Evolutionary conservation across 345 rosid genomes (phyloP), one percentile per base, ranked within the genome.

Genomic region (Eucalyptus sp.): DNA sequence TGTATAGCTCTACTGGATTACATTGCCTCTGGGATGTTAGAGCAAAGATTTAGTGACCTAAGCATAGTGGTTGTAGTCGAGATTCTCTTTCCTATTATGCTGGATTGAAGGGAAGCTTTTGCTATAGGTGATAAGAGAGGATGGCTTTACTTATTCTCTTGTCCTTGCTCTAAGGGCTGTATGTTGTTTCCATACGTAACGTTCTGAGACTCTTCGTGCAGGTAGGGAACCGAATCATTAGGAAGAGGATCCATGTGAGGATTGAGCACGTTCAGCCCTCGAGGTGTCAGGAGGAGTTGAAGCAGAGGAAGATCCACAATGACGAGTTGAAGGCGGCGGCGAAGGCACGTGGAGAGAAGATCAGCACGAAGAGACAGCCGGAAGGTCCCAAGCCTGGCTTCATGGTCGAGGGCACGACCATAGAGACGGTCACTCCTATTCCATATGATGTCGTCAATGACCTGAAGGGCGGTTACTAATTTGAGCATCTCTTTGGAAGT

Each of bases 361-460:
- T 96, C 25, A 94, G 98, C 94, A 96, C 97, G 5, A 96, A 96
- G 93, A 94, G 99, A 56, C 94, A 94, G 86, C 99, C 99, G 9
- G 89, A 93, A 56, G 99, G 97, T 1, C 98, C 99, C 29, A 96
- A 96, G 86, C 99, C 97, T 4, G 99, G 98, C 20, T 95, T 96
- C 94, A 95, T 94, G 99, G 99, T 96, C 0, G 98, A 94, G 86
- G 96, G 98, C n/a, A 94, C 96, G 49, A 95, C 95, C 25, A 86
- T 96, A 90, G 98, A 96, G 88, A 96, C 97, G 2, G 97, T 95
- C 46, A 96, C 98, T 24, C 96, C 99, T 7, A 96, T 96, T 54
- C 99, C 99, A 0, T 96, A 96, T 88, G 99, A 96, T 88, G 99
- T 96, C 5, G 97, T 95, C 88, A 96, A 96, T 79, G 99, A 96